Evolutionary conservation across 2,329 filamentous ascomycete species (phyloP).

Genomic region (Cercospora citrullina): DNA sequence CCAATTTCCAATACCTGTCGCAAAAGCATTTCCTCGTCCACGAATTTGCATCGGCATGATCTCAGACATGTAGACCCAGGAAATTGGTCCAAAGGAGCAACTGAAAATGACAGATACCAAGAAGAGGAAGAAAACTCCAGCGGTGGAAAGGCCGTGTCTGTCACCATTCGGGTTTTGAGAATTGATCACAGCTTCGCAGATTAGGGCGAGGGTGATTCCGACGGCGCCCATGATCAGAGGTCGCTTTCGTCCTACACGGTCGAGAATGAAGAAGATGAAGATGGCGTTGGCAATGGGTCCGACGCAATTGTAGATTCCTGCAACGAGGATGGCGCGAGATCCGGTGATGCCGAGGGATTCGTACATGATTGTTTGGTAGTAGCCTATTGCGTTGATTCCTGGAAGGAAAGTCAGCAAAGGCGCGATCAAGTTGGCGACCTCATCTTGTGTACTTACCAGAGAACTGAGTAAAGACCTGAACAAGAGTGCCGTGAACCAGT

Average conservation of each 20-base stretch:
- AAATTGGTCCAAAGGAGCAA: conserved; percentile 59
- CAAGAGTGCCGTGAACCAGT: conserved; percentile 60
- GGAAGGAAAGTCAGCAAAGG: not conserved
- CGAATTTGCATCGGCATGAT: conserved; percentile 68
- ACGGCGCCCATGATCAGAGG: conserved; percentile 57
- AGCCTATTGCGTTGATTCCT: conserved; percentile 64
- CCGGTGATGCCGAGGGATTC: conserved; percentile 58
- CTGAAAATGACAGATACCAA: conserved; percentile 60
- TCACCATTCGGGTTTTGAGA: conserved; percentile 49
- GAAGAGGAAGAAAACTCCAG: conserved; percentile 67
- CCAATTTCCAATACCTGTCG: conserved; percentile 61
- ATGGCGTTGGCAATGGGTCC: conserved; percentile 59
- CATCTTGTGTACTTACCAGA: conserved; percentile 32
- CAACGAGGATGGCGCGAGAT: conserved; percentile 53
- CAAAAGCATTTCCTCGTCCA: conserved; percentile 58
- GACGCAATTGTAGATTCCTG: conserved; percentile 62
- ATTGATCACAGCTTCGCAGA: conserved; percentile 62
- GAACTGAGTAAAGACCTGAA: conserved; percentile 67
- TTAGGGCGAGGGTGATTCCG: conserved; percentile 57
- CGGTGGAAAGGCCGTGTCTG: conserved; percentile 54
- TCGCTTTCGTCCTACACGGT: conserved; percentile 54
- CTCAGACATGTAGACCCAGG: conserved; percentile 67
- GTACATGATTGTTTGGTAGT: conserved; percentile 63
- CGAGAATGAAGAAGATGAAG: conserved; percentile 60
- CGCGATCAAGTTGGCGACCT: not conserved